Base-by-base conservation (phyloP, 257 asterid species). In the Penstemon eatonii region DNA sequence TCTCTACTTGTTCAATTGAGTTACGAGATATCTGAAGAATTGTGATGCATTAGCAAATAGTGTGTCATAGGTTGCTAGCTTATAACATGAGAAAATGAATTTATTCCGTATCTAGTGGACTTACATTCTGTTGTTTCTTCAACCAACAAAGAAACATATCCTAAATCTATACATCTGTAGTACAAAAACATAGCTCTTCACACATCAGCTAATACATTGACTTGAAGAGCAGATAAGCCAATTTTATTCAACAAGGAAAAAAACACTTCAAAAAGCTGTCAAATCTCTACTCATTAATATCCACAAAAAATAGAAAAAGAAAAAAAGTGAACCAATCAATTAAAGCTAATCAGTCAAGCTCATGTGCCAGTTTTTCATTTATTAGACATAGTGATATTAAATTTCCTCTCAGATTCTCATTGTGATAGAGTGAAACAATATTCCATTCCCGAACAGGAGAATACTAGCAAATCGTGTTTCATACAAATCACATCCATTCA, bases 401-500 rank as follows among this genome's bases (percentile, higher is more conserved):
- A 75, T 43, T 68, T 52, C 52, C 11, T 70, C 13, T 54, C 40
- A 52, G 47, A 68, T 43, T 60, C 13, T 57, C 15, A 52, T 40
- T 33, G 53, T 42, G 46, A 66, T 39, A 37, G n/a, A 41, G 54
- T 47, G 65, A 59, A 71, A 41, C 40, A 49, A 4, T 25, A 62
- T 15, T 63, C 63, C 60, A 57, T 41, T 53, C 52, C 18, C 10
- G 10, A 56, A 63, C 46, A 63, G 50, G 39, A 56, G 45, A 43
- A 33, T 50, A 33, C 63, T 5, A 67, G 42, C 58, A 52, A 63
- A 41, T 18, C 8, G 18, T 19, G 19, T 58, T 68, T 60, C 69
- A 73, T 50, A 57, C 52, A 66, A 36, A 73, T 69, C 71, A 40
- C 54, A 13, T 37, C 51, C 54, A 49, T 12, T 8, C 62, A 56